Evolutionary conservation across 148 eudicot species (phyloP).

Genomic region (Amaranthus hypochondriacus): DNA sequence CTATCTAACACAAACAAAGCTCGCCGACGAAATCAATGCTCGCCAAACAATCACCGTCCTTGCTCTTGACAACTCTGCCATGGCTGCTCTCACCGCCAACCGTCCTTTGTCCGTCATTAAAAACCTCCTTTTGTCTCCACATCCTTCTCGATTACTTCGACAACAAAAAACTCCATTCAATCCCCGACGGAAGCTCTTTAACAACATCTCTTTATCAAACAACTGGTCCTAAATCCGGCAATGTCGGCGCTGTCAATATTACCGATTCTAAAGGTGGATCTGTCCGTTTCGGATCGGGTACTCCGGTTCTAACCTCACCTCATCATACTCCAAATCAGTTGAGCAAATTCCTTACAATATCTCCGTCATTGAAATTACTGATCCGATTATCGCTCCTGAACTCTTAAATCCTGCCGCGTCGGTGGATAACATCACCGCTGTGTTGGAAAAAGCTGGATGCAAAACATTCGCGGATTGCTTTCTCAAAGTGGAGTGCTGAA

Average conservation of each 20-base stretch:
- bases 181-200: constrained; percentile 36
- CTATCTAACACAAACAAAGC: constrained; percentile 58
- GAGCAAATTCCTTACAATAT: constrained; percentile 46
- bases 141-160: constrained; percentile 65
- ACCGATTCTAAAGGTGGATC: constrained; percentile 53
- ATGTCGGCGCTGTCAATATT: constrained; percentile 50
- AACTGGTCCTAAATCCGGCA: constrained; percentile 29
- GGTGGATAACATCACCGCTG: constrained; percentile 36
- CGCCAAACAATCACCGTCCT: constrained; percentile 72
- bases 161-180: constrained; percentile 43
- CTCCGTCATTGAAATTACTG: constrained; percentile 46
- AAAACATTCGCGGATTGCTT: constrained; percentile 41
- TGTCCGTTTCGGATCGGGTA: constrained; percentile 56
- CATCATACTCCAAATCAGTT: constrained; percentile 42
- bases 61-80: constrained; percentile 45
- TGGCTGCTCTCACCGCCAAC: constrained; percentile 35
- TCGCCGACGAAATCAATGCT: constrained; percentile 76
- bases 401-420: constrained; percentile 24
- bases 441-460: constrained; percentile 50
- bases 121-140: constrained; percentile 49
- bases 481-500: constrained; percentile 39
- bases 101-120: constrained; percentile 52
- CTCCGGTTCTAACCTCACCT: constrained; percentile 35
- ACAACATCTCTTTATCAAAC: constrained; percentile 58
- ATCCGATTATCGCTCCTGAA: constrained; percentile 36